These are phyloP conservation scores for Gardenia jasminoides DNA, from an alignment of 257 asterid species.

Conservation along the genomic window DNA sequence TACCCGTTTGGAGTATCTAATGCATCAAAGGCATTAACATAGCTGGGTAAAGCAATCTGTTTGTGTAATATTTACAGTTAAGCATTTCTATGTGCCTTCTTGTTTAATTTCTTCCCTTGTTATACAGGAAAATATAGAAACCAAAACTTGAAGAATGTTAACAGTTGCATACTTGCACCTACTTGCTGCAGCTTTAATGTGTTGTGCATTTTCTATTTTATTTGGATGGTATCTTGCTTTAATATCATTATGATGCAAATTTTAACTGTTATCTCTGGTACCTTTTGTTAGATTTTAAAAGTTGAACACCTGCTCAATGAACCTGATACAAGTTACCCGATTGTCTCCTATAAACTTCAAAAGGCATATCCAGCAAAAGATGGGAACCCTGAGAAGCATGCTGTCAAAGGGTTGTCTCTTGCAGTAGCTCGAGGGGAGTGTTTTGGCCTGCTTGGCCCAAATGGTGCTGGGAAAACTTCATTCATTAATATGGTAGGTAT, in stretches of 20 bases:
- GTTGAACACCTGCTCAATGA: conserved; percentile 32
- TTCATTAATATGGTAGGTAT: conserved; percentile 82
- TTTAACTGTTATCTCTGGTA: neutral
- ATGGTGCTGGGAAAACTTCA: conserved; percentile 63
- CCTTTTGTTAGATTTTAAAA: conserved; percentile 26
- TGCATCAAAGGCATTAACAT: neutral
- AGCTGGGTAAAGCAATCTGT: neutral
- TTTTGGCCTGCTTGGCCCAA: too few relatives aligned
- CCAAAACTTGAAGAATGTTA: neutral
- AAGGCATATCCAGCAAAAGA: conserved; percentile 42
- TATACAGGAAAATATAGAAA: neutral
- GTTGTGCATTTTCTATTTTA: neutral
- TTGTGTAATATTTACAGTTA: neutral
- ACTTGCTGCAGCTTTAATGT: neutral
- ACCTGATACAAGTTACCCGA: conserved; percentile 25
- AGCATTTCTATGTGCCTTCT: neutral
- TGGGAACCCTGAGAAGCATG: conserved; percentile 44
- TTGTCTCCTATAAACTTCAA: conserved; percentile 32
- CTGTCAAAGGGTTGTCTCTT: conserved; percentile 38
- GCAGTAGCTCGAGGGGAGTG: conserved; percentile 37
- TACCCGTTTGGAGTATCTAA: neutral
- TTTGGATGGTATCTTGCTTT: neutral
- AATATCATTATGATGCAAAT: neutral
- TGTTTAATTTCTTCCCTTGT: neutral
- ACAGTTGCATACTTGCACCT: neutral